Evolutionary conservation across 129 eudicot genomes (phyloP), one percentile per base, ranked within the genome.

Genomic region (Saposhnikovia divaricata): DNA sequence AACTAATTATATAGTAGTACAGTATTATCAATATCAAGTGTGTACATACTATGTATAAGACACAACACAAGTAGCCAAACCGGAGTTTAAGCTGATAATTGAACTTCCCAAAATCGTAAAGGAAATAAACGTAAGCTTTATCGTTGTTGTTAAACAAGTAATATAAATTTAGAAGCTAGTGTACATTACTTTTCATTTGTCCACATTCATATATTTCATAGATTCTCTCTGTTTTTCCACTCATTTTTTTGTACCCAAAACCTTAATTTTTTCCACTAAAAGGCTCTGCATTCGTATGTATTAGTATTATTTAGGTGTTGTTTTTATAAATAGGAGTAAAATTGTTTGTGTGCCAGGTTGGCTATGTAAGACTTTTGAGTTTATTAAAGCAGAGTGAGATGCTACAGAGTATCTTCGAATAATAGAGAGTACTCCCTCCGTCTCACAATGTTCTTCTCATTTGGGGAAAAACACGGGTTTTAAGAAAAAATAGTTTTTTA

Each of bases 121-220:
- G 69, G 69, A 61, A 9, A 18, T 12, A 21, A 43, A 23, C 25
- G 47, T 9, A 51, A 78, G 72, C 83, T 79, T 79, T 82, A 79
- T 74, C 88, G 85, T 78, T 80, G 28, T 66, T 70, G 74, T 77
- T 78, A 81, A 85, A 85, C 25, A 55, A 85, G 11, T 63, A 81
- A 39, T 78, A 77, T 81, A 37, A 79, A 72, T 61, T 55, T 81
- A 63, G 82, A 45, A 31, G 9, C n/a, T 74, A 68, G 83, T 78
- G 85, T 63, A 46, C 16, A 71, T 53, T 78, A 34, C 59, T n/a
- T 82, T 82, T 21, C 80, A 40, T 82, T 82, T 82, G 88, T 85
- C 88, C 85, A 51, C 81, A 79, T 85, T 75, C 88, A 82, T 65
- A 74, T 74, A 5, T 78, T 77, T 78, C 11, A 50, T 43, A 81